Base-by-base conservation (phyloP, 1,284 basidiomycete species). In the Leccinum fallax region DNA sequence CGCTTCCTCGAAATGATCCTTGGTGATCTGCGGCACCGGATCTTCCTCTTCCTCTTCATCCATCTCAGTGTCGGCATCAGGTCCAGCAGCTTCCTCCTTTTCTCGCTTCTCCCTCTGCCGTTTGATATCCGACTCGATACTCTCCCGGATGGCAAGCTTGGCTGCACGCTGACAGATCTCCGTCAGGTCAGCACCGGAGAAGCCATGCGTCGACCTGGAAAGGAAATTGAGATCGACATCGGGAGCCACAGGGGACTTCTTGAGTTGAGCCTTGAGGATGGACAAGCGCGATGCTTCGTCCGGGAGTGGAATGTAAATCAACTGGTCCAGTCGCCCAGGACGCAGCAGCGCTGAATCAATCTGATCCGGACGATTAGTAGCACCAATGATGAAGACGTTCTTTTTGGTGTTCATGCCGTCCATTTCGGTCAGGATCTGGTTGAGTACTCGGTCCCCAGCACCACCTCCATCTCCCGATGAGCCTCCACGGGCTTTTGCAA, bases 401-500 rank as follows among this genome's bases (percentile, higher is more conserved):
- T 98, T 98, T 88, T 98, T 98, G 53, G 94, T 86, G 79, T 97
- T 95, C 93, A 99, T 97, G 71, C 97, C 97, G 78, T 99, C 97
- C 95, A 99, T 98, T 81, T 99, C 97, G 61, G 97, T 99, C 38
- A 96, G 85, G 70, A 97, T 95, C 78, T 97, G 95, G 80, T 98
- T 97, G 63, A 98, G 86, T 10, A 98, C 96, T 81, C 97, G 95
- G 77, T 99, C 97, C 55, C 95, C 90, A 8, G 97, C 96, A 65
- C 97, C 97, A 67, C 96, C 96, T 61, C 81, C 96, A 75, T 98
- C 97, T 58, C 94, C 95, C 15, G 85, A 81, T 2, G 86, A 83
- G 19, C 83, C 82, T 64, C 97, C 97, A 80, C 97, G 94, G 57
- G 95, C 87, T 82, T 98, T 98, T 60, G 97, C 97, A 71, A 99